Evolutionary conservation across 371 early-diverging fungal species (phyloP).

Genomic region (Basidiobolus heterosporus): DNA sequence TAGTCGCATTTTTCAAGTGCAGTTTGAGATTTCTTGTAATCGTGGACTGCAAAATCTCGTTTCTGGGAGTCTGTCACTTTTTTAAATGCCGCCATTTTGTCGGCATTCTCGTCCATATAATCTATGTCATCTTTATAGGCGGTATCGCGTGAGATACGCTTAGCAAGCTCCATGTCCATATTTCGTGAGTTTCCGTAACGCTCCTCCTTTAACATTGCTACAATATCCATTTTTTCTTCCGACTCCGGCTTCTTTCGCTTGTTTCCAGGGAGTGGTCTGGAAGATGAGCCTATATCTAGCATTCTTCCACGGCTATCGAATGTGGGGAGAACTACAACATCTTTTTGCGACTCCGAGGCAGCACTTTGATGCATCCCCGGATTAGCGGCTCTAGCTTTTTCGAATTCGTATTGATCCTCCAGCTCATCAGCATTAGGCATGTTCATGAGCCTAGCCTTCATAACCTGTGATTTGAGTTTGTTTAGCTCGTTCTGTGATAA

Average conservation of each 20-base stretch:
- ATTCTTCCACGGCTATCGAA: conserved; percentile 3
- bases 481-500: conserved; percentile 59
- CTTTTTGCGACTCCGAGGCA: neutral
- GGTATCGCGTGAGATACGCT: conserved; percentile 1
- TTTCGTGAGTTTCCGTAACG: neutral
- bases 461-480: conserved; percentile 61
- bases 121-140: conserved; percentile 35
- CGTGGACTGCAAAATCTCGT: conserved; percentile 37
- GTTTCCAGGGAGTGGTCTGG: neutral
- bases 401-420: conserved; percentile 44
- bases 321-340: conserved; percentile 3
- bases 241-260: conserved; percentile 4
- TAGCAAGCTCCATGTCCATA: neutral
- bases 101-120: conserved; percentile 80
- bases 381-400: conserved; percentile 1
- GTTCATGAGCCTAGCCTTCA: conserved; percentile 64
- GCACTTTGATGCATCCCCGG: neutral
- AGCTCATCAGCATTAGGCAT: conserved; percentile 41
- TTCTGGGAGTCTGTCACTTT: conserved; percentile 43
- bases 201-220: neutral
- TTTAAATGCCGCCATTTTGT: conserved; percentile 44
- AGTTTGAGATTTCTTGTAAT: conserved; percentile 46
- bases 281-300: conserved; percentile 1
- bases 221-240: neutral
- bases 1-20: conserved; percentile 50